Conservation (phyloP, 345 rosid genomes). For the Euphorbia lathyris region DNA sequence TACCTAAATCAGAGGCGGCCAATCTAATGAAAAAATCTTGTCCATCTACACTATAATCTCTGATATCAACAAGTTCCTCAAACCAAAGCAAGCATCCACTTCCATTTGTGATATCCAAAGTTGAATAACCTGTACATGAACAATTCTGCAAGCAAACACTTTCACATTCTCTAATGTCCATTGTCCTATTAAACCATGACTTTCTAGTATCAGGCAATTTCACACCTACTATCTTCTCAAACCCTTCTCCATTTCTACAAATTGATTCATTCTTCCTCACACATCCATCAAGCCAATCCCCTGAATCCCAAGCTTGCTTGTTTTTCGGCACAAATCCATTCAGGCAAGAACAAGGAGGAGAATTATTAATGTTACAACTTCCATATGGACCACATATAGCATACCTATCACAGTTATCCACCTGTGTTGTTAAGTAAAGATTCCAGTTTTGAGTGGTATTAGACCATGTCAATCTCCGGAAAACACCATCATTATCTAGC, state of each 20-base stretch:
- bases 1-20: constrained; percentile 19
- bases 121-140: constrained; percentile 18
- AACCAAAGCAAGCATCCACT: constrained; percentile 25
- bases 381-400: constrained; percentile 20
- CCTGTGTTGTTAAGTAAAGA: constrained; percentile 4
- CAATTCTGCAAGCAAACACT: constrained; percentile 12
- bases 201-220: constrained; percentile 20
- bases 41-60: constrained; percentile 5
- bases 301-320: constrained; percentile 4
- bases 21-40: constrained; percentile 21
- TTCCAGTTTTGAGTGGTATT: background rate
- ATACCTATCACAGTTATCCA: constrained; percentile 29
- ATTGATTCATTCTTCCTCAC: constrained; percentile 10
- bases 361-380: constrained; percentile 20
- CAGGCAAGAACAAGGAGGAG: constrained; percentile 17
- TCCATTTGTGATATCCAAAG: constrained; percentile 10
- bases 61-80: constrained; percentile 20
- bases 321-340: constrained; percentile 8
- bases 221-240: constrained; percentile 6
- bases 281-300: constrained; percentile 15
- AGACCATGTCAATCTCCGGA: constrained; percentile 13
- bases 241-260: constrained; percentile 12
- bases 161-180: constrained; percentile 13
- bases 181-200: constrained; percentile 1
- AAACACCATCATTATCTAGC: constrained; percentile 9